Percentiles rank a stretch among this genome's conserved stretches.
Evolutionary conservation across 257 asterid species (phyloP).

Genomic region (Phtheirospermum japonicum): DNA sequence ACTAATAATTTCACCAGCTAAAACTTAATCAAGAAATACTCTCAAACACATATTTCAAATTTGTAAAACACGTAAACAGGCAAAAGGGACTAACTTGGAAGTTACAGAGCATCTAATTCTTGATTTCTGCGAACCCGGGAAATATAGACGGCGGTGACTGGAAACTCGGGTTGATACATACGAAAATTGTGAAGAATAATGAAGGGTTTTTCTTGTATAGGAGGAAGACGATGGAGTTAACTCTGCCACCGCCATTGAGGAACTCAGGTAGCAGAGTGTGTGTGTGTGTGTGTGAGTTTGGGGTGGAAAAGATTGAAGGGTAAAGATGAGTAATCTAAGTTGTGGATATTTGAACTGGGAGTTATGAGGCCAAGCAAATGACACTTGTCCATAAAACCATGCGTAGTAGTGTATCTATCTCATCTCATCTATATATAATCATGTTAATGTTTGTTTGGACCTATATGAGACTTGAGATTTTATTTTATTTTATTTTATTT

Average conservation of each 20-base stretch:
- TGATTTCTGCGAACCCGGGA: constrained; percentile 36
- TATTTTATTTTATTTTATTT: too few species aligned
- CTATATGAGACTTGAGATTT: too few species aligned
- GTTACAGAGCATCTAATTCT: constrained; percentile 73
- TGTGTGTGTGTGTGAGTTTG: constrained; percentile 8
- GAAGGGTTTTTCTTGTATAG: constrained; percentile 30
- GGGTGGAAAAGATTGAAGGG: background rate
- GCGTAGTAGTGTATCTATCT: too few species aligned
- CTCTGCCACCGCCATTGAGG: constrained; percentile 78
- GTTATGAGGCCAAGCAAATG: constrained; percentile 61
- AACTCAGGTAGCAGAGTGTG: constrained; percentile 18
- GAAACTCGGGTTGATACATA: constrained; percentile 45
- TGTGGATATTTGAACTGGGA: constrained; percentile 38
- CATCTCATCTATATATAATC: too few species aligned
- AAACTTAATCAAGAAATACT: background rate
- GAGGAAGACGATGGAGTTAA: constrained; percentile 46
- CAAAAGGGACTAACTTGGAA: constrained; percentile 46
- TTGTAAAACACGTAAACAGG: background rate
- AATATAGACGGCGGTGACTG: constrained; percentile 27
- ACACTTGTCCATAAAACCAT: constrained; percentile 48
- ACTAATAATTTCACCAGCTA: constrained; percentile 3
- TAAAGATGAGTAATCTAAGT: constrained; percentile 16
- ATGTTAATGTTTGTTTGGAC: too few species aligned
- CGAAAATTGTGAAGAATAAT: constrained; percentile 51
- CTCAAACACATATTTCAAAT: background rate